Evolutionary conservation across 306 rosid species (phyloP), one percentile per base, ranked within the genome.

Genomic region (Medicago arabica): DNA sequence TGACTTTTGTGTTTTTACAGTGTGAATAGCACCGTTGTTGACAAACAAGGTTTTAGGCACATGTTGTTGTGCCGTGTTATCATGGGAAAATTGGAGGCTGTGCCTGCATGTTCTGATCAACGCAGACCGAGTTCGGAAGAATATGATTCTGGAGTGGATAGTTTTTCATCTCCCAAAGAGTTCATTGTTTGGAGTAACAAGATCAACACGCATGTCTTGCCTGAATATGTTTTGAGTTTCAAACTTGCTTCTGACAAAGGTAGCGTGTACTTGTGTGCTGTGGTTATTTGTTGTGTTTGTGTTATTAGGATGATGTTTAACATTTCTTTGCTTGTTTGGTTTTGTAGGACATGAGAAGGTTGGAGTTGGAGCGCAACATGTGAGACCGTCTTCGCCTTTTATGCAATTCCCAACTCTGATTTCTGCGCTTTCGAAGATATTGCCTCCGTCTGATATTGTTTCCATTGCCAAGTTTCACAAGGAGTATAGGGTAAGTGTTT

Each of bases 301-400:
- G 72, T 43, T 8, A 36, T 41, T 54, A 8, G n/a, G 23, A 38
- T 54, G 21, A 11, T 50, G 41, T 66, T 55, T 60, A 55, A 74
- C 6, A 17, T 66, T 13, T 28, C 6, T 46, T 58, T 11, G 6
- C n/a, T 49, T 61, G 54, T 74, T 72, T 10, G 25, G 67, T 78
- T 82, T 28, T 79, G 75, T 43, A 95, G 99, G 80, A 28, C 17
- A 44, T 69, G 60, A 18, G 53, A 88, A 77, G 62, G 66, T 40
- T 23, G 57, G 39, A 43, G 57, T 38, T 59, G 81, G 55, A 58
- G 87, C 40, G 55, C 72, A 78, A 34, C 78, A 86, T 1, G 6
- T 73, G 69, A 83, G 78, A 83, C 99, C 99, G 10, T 75, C 85
- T 34, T 92, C 97, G 1, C 99, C 97, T 11, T 92, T 97, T 97